These are phyloP conservation scores for Suillus brevipes DNA, from an alignment of 768 basidiomycete species.

Conservation along the genomic window DNA sequence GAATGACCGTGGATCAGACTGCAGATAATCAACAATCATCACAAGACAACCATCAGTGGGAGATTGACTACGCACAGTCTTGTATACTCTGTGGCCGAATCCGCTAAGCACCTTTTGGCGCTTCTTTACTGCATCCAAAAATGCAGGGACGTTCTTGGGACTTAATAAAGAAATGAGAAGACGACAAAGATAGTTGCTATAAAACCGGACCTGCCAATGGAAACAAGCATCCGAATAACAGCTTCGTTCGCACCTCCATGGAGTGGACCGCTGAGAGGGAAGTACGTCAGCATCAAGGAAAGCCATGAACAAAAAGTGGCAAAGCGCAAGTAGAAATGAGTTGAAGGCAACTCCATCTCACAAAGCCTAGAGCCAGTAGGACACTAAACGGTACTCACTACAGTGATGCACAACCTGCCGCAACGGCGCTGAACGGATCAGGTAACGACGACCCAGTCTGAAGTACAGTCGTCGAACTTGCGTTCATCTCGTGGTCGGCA, in stretches of 20 bases:
- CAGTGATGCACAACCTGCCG: conserved; percentile 86
- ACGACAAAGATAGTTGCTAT: not conserved
- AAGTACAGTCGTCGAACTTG: conserved; percentile 80
- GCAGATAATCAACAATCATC: conserved; percentile 1
- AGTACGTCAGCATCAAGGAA: not conserved
- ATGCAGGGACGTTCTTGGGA: conserved; percentile 82
- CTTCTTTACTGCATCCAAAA: conserved; percentile 83
- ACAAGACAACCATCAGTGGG: not conserved
- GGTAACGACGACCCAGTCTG: conserved; percentile 89
- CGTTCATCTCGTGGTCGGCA: conserved; percentile 91
- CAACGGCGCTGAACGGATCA: conserved; percentile 86
- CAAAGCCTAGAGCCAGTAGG: not conserved
- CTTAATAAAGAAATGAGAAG: conserved; percentile 33
- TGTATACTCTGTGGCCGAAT: conserved; percentile 86
- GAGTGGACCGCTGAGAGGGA: conserved; percentile 27
- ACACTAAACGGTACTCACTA: conserved; percentile 57
- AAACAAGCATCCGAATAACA: conserved; percentile 90
- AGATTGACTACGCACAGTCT: conserved; percentile 49
- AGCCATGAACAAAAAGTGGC: not conserved
- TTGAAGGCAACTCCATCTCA: not conserved
- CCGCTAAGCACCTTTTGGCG: conserved; percentile 88
- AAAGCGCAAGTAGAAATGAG: not conserved
- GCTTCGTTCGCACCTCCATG: conserved; percentile 88
- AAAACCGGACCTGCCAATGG: conserved; percentile 70
- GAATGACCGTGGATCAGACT: conserved; percentile 90